Conservation (phyloP, 2,329 filamentous ascomycete genomes). For the Endocalyx cinctus region DNA sequence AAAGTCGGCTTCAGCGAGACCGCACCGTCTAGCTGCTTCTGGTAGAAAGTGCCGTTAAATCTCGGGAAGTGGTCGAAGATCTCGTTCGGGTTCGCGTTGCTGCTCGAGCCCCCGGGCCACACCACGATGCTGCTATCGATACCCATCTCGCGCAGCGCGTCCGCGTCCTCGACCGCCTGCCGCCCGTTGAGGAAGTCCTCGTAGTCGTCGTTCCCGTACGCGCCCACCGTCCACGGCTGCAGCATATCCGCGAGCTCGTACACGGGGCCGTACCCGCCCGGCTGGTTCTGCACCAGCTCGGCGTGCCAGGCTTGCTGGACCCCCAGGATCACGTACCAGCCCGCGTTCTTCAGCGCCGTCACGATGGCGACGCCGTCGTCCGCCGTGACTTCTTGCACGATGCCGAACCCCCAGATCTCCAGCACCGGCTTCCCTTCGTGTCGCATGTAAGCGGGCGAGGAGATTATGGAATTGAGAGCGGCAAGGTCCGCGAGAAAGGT, state of each 20-base stretch:
- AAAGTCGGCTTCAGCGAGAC: constrained; percentile 18
- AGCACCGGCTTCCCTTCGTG: constrained; percentile 22
- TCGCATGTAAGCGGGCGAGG: constrained; percentile 21
- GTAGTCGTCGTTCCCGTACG: constrained; percentile 17
- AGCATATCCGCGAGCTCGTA: constrained; percentile 22
- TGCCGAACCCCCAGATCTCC: constrained; percentile 22
- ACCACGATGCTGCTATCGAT: constrained; percentile 22
- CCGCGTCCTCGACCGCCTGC: constrained; percentile 17
- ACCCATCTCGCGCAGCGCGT: constrained; percentile 13
- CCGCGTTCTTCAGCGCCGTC: constrained; percentile 18
- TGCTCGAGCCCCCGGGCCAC: constrained; percentile 21
- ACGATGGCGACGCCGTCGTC: constrained; percentile 19
- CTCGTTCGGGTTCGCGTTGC: constrained; percentile 12
- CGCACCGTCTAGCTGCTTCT: constrained; percentile 20
- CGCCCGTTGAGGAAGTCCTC: constrained; percentile 16
- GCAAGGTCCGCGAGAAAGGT: constrained; percentile 18
- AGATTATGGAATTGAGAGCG: constrained; percentile 13
- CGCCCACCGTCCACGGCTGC: constrained; percentile 22
- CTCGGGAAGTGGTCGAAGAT: constrained; percentile 19
- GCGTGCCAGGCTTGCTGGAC: constrained; percentile 24
- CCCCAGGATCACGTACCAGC: constrained; percentile 21
- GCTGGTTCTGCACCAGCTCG: constrained; percentile 15
- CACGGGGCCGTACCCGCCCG: constrained; percentile 17
- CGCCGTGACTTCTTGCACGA: constrained; percentile 14
- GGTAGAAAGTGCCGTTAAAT: constrained; percentile 21